Conservation (phyloP, 2,329 filamentous ascomycete species). For the Nigrospora osmanthi region DNA sequence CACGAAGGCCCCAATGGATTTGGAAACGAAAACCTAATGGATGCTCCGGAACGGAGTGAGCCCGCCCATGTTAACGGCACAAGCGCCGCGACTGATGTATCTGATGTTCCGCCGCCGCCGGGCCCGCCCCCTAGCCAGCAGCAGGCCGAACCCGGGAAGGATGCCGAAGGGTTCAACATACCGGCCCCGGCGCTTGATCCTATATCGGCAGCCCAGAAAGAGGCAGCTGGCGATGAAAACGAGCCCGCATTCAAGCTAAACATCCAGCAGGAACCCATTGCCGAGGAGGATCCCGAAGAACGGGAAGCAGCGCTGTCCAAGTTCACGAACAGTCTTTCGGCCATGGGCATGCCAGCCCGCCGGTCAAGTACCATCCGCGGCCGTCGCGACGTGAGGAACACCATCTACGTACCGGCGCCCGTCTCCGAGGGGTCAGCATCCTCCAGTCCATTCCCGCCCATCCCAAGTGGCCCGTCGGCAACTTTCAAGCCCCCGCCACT, state of each 20-base stretch:
- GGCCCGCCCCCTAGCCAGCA: constrained; percentile 36
- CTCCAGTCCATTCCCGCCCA: constrained; percentile 23
- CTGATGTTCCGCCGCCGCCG: constrained; percentile 43
- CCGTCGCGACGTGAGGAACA: constrained; percentile 85
- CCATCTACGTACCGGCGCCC: constrained; percentile 63
- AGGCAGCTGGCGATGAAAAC: constrained; percentile 50
- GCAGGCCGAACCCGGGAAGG: constrained; percentile 42
- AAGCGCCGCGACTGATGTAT: constrained; percentile 32
- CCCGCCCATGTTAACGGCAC: constrained; percentile 39
- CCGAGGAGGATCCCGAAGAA: constrained; percentile 68
- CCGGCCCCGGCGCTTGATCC: constrained; percentile 55
- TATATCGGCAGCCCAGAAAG: constrained; percentile 66
- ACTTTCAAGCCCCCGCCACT: constrained; percentile 39
- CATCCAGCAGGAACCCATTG: constrained; percentile 71
- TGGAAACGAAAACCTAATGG: constrained; percentile 21
- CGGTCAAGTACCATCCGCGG: constrained; percentile 75
- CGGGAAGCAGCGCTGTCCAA: constrained; percentile 67
- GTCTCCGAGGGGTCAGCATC: constrained; percentile 20
- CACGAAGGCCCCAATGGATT: constrained; percentile 39
- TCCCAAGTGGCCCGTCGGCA: constrained; percentile 27
- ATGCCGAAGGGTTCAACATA: constrained; percentile 71
- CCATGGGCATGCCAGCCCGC: constrained; percentile 55
- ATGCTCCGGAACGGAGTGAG: constrained; percentile 18
- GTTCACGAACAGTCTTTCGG: constrained; percentile 65
- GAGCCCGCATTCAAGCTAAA: constrained; percentile 72